Evolutionary conservation across 2,329 filamentous ascomycete genomes (phyloP).

Genomic region (Canariomyces notabilis): DNA sequence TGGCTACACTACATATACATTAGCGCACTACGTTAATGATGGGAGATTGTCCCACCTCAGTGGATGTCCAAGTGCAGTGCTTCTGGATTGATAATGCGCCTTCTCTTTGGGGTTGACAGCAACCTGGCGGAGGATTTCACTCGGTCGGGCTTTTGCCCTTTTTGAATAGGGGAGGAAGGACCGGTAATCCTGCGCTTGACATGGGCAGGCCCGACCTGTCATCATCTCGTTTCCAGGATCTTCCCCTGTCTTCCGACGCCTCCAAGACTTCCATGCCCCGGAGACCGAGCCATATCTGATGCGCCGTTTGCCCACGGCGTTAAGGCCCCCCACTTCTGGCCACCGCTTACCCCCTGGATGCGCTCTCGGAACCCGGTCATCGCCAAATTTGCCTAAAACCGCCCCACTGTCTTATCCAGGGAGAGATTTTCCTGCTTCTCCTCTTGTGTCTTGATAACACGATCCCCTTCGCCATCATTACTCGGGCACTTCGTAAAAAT

Average conservation of each 20-base stretch:
- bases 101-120: too few relatives aligned
- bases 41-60: too few relatives aligned
- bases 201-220: slow-evolving; percentile 4
- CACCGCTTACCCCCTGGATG: slow-evolving; percentile 3
- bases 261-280: too few relatives aligned
- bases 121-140: too few relatives aligned
- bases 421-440: slow-evolving; percentile 1
- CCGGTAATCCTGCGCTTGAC: too few relatives aligned
- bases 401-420: not conserved
- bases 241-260: not conserved
- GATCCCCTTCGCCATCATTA: slow-evolving; percentile 2
- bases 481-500: slow-evolving; percentile 2
- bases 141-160: too few relatives aligned
- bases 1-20: too few relatives aligned
- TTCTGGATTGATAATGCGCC: too few relatives aligned
- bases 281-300: too few relatives aligned
- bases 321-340: not conserved
- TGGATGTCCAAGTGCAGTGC: too few relatives aligned
- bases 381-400: slow-evolving; percentile 7
- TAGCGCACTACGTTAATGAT: too few relatives aligned
- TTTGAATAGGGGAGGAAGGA: too few relatives aligned
- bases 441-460: not conserved
- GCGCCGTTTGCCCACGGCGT: not conserved
- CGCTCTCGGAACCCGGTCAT: slow-evolving; percentile 1
- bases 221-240: slow-evolving; percentile 11